Evolutionary conservation across 352 stramenopile genomes (phyloP).

Genomic region (Globisporangium rhizosaccharum): DNA sequence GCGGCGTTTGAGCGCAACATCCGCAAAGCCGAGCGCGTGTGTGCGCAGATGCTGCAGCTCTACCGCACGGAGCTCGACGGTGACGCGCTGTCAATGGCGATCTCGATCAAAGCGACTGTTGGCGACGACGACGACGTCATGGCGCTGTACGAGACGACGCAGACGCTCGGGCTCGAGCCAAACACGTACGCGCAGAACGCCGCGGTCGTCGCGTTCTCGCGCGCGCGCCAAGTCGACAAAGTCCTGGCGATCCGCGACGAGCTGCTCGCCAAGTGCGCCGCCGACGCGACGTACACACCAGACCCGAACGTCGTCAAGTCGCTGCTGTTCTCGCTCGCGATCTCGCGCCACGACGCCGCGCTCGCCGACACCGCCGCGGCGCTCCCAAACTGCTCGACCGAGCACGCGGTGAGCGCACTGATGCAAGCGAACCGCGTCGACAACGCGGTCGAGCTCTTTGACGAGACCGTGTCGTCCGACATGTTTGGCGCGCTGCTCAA

Average conservation of each 20-base stretch:
- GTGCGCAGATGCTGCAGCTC: constrained; percentile 62
- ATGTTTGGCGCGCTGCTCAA: constrained; percentile 34
- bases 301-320: constrained; percentile 51
- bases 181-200: constrained; percentile 81
- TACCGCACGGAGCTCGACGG: constrained; percentile 43
- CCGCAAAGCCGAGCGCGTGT: constrained; percentile 50
- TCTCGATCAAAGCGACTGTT: constrained; percentile 67
- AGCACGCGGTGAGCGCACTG: constrained; percentile 26
- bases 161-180: constrained; percentile 40
- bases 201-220: constrained; percentile 67
- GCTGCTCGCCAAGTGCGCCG: constrained; percentile 12
- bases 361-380: constrained; percentile 28
- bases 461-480: constrained; percentile 24
- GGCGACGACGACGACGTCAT: constrained; percentile 74
- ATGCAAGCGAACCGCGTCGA: constrained; percentile 22
- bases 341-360: constrained; percentile 45
- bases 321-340: constrained; percentile 60
- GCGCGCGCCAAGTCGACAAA: constrained; percentile 37
- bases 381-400: constrained; percentile 38
- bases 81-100: constrained; percentile 69
- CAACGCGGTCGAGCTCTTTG: constrained; percentile 46
- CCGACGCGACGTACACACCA: constrained; percentile 19
- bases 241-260: constrained; percentile 50
- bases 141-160: constrained; percentile 71
- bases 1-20: constrained; percentile 26